Evolutionary conservation across 2,329 filamentous ascomycete species (phyloP).

Genomic region (Escovopsis sp.): DNA sequence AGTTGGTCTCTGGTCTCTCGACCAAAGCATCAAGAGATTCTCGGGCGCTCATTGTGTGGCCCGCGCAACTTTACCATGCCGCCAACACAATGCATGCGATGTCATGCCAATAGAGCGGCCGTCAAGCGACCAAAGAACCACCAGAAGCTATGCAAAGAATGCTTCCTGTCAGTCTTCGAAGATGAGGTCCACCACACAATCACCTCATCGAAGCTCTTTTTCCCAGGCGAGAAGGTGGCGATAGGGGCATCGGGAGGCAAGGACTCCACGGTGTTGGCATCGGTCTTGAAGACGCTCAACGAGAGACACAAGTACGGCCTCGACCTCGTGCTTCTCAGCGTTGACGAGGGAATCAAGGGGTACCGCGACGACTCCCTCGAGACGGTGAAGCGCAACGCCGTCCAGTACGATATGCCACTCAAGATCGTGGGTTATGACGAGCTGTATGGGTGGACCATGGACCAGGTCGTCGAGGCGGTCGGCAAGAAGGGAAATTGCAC

Average conservation of each 20-base stretch:
- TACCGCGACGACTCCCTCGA: slow-evolving; percentile 93
- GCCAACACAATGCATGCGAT: slow-evolving; percentile 60
- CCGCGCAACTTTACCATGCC: slow-evolving; percentile 42
- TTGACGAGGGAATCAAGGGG: slow-evolving; percentile 94
- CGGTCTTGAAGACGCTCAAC: slow-evolving; percentile 87
- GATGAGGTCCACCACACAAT: slow-evolving; percentile 91
- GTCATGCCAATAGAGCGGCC: slow-evolving; percentile 62
- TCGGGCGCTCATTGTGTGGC: background rate
- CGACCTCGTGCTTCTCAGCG: slow-evolving; percentile 72
- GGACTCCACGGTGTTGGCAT: slow-evolving; percentile 90
- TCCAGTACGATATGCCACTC: slow-evolving; percentile 80
- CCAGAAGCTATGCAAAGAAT: slow-evolving; percentile 78
- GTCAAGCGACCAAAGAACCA: slow-evolving; percentile 93
- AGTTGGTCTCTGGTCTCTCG: too few species aligned
- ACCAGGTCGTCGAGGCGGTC: slow-evolving; percentile 89
- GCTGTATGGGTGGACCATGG: slow-evolving; percentile 98
- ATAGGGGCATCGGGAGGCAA: slow-evolving; percentile 96
- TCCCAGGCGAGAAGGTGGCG: slow-evolving; percentile 69
- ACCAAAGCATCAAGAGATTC: too few species aligned
- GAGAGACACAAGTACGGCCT: slow-evolving; percentile 77
- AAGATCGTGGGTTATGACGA: slow-evolving; percentile 89
- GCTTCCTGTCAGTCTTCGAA: slow-evolving; percentile 81
- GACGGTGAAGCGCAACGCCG: slow-evolving; percentile 86
- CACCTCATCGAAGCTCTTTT: slow-evolving; percentile 64
- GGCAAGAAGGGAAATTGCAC: slow-evolving; percentile 99